phyloP scores from a whole-genome alignment of 345 rosid genomes.

The Camelina laxa region DNA sequence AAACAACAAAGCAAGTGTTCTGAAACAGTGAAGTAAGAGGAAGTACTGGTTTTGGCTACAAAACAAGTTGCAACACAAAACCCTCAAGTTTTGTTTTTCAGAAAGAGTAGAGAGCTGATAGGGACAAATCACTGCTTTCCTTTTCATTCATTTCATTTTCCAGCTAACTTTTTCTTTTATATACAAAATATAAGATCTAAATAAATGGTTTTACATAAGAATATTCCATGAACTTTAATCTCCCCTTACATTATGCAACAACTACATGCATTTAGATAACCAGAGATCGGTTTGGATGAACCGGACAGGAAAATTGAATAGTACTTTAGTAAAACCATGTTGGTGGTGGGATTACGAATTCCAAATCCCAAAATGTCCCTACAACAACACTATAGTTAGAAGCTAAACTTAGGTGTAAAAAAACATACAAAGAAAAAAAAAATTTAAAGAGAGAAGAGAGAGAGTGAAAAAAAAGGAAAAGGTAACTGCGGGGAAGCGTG shows the following conservation, averaged over 20 bases:
- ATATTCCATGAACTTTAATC: constrained; percentile 12
- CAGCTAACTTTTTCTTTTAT: constrained; percentile 17
- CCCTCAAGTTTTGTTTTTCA: constrained; percentile 33
- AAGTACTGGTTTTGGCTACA: constrained; percentile 37
- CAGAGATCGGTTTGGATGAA: constrained; percentile 29
- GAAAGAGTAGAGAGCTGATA: constrained; percentile 37
- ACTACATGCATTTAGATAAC: constrained; percentile 13
- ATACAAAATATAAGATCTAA: not conserved
- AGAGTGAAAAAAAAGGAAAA: constrained; percentile 52
- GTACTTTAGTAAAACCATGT: not conserved
- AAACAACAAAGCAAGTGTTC: constrained; percentile 41
- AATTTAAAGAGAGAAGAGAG: not conserved
- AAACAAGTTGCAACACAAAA: constrained; percentile 40
- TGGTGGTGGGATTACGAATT: constrained; percentile 15
- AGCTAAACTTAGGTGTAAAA: constrained; percentile 42
- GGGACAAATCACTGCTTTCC: constrained; percentile 42
- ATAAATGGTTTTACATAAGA: not conserved
- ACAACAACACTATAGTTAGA: not conserved
- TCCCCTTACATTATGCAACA: not conserved
- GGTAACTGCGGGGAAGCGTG: constrained; percentile 73
- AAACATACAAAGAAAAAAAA: constrained; percentile 1
- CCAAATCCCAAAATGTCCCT: constrained; percentile 46
- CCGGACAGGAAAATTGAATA: not conserved
- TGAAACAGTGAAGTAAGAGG: constrained; percentile 37
- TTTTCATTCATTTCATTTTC: constrained; percentile 39